A percentile compares a stretch with the other conserved stretches of the same genome.
Evolutionary conservation across 305 asterid genomes (phyloP).

Genomic region (Salvia sclarea): DNA sequence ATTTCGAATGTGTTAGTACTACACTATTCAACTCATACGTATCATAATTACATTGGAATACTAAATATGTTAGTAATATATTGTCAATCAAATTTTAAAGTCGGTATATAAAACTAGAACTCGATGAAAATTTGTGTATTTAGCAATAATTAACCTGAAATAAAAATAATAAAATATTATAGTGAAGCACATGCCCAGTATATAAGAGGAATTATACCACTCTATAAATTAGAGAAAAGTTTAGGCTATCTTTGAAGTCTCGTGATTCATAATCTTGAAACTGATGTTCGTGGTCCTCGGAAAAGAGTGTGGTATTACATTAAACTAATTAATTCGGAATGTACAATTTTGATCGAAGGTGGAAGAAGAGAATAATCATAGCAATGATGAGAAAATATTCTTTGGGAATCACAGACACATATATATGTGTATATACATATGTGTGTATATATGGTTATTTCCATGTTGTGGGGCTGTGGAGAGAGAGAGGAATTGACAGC

Average conservation of each 20-base stretch:
- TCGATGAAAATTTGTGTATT: too few relatives aligned
- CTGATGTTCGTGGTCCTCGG: slow-evolving; percentile 31
- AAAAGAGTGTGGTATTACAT: background rate
- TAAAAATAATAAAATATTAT: too few relatives aligned
- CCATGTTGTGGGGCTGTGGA: slow-evolving; percentile 44
- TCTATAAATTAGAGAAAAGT: background rate
- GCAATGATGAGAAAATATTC: slow-evolving; percentile 20
- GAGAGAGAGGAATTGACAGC: slow-evolving; percentile 39
- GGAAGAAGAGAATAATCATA: slow-evolving; percentile 13
- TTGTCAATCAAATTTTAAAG: too few relatives aligned
- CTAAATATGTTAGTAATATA: too few relatives aligned
- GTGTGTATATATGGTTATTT: background rate
- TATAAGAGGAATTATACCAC: too few relatives aligned
- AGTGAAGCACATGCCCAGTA: too few relatives aligned
- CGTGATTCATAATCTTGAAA: slow-evolving; percentile 27
- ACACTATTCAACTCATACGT: too few relatives aligned
- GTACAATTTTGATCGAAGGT: background rate
- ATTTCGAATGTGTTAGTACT: too few relatives aligned
- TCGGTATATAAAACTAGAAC: too few relatives aligned
- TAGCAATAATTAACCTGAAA: too few relatives aligned
- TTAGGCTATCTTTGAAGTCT: background rate
- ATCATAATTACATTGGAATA: too few relatives aligned
- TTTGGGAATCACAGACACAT: background rate
- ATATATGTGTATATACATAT: background rate
- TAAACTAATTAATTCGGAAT: slow-evolving; percentile 15